Evolutionary conservation across 1,139 yeast genomes (phyloP).

Genomic region (Saccharomyces hybrid): DNA sequence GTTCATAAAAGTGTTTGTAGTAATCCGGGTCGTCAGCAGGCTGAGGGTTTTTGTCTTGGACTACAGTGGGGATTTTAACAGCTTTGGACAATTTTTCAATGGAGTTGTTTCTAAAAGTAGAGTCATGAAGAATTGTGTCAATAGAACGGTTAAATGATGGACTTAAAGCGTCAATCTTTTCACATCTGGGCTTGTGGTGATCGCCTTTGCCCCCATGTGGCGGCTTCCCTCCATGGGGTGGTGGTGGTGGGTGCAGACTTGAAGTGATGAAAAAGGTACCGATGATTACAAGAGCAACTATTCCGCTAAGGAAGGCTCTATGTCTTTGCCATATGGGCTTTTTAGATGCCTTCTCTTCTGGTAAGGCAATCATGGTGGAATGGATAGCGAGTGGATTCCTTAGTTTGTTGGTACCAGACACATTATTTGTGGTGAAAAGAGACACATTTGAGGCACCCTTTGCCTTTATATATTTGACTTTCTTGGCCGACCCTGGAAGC

Average conservation of each 20-base stretch:
- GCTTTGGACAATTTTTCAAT: slow-evolving; percentile 18
- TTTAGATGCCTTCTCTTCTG: not conserved
- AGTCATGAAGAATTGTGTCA: slow-evolving; percentile 33
- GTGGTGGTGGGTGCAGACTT: not conserved
- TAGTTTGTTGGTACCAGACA: not conserved
- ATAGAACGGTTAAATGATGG: slow-evolving; percentile 21
- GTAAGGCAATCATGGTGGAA: not conserved
- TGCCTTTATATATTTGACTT: not conserved
- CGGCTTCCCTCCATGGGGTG: not conserved
- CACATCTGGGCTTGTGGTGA: slow-evolving; percentile 6
- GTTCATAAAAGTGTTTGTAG: slow-evolving; percentile 28
- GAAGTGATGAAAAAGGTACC: not conserved
- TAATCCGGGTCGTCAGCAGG: slow-evolving; percentile 35
- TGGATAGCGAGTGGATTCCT: not conserved
- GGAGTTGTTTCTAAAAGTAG: slow-evolving; percentile 36
- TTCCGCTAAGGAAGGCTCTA: not conserved
- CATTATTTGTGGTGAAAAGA: not conserved
- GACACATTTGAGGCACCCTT: not conserved
- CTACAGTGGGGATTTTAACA: slow-evolving; percentile 16
- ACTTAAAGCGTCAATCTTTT: slow-evolving; percentile 8
- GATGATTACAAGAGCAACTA: not conserved
- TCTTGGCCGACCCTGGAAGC: not conserved
- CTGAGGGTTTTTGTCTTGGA: slow-evolving; percentile 44
- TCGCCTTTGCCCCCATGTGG: not conserved
- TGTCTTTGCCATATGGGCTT: not conserved